phyloP scores from a whole-genome alignment of 2,329 filamentous ascomycete species.

The Magnaporthiopsis incrustans region DNA sequence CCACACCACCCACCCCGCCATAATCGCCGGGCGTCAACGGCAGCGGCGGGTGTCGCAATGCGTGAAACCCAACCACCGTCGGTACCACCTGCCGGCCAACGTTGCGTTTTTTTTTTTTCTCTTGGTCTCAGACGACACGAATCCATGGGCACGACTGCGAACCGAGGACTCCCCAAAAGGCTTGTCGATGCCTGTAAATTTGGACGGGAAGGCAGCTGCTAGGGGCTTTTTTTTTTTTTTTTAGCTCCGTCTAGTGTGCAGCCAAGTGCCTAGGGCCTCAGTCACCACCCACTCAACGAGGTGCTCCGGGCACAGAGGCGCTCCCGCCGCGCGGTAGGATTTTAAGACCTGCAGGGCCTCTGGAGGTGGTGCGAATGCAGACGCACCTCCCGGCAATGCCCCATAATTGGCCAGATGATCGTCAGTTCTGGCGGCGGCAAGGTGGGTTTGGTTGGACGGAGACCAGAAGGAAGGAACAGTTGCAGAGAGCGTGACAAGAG shows the following conservation, averaged over 20 bases:
- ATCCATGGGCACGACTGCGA: not conserved
- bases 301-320: not conserved
- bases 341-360: slow-evolving; percentile 8
- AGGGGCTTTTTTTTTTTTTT: not conserved
- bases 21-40: not conserved
- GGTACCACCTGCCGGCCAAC: not conserved
- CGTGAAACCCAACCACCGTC: not conserved
- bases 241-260: not conserved
- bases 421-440: slow-evolving; percentile 9
- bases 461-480: not conserved
- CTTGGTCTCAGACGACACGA: no score
- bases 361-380: slow-evolving; percentile 6
- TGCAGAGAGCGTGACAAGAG: not conserved
- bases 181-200: not conserved
- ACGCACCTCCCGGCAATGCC: slow-evolving; percentile 5
- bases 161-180: no score
- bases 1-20: not conserved
- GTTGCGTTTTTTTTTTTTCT: not conserved
- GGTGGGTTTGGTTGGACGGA: not conserved
- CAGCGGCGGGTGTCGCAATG: not conserved
- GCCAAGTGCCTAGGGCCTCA: not conserved
- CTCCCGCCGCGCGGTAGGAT: not conserved
- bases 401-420: slow-evolving; percentile 11
- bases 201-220: not conserved
- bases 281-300: not conserved